A percentile compares a stretch with the other conserved stretches of the same genome.
These are phyloP conservation scores for Medicago truncatula DNA, from an alignment of 306 rosid species.

Conservation along the genomic window DNA sequence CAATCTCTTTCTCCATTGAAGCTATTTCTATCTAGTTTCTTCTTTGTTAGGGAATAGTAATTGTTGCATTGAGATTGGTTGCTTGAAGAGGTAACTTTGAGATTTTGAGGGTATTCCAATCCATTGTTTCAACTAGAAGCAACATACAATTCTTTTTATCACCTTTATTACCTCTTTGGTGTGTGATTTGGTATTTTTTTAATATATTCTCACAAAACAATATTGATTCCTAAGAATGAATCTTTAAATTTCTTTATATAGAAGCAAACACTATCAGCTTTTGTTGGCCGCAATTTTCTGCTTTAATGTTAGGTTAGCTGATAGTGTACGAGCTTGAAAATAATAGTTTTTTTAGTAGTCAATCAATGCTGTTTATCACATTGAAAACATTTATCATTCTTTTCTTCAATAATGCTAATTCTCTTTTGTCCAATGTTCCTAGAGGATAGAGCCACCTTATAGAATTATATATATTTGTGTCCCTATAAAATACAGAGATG, in stretches of 20 bases:
- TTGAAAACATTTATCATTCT: constrained; percentile 33
- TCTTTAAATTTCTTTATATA: constrained; percentile 64
- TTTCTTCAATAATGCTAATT: constrained; percentile 32
- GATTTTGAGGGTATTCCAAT: constrained; percentile 67
- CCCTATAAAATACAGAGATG: too few species aligned
- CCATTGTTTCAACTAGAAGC: constrained; percentile 90
- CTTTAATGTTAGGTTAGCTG: constrained; percentile 26
- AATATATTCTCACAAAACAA: constrained; percentile 37
- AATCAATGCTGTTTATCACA: constrained; percentile 37
- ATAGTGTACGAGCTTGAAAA: constrained; percentile 14
- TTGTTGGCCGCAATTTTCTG: constrained; percentile 32
- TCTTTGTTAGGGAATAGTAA: constrained; percentile 42
- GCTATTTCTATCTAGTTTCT: constrained; percentile 21
- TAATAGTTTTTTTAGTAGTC: neutral
- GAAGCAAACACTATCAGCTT: constrained; percentile 69
- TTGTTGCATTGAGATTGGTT: constrained; percentile 60
- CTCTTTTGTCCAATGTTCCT: constrained; percentile 33
- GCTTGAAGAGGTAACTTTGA: constrained; percentile 69
- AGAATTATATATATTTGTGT: too few species aligned
- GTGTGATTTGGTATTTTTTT: constrained; percentile 35
- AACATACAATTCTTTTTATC: constrained; percentile 64
- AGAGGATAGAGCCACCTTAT: neutral
- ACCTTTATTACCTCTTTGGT: constrained; percentile 49
- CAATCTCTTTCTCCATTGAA: constrained; percentile 65
- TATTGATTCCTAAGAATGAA: constrained; percentile 54